phyloP scores from a whole-genome alignment of 352 stramenopile genomes.

The Pythium monospermum region DNA sequence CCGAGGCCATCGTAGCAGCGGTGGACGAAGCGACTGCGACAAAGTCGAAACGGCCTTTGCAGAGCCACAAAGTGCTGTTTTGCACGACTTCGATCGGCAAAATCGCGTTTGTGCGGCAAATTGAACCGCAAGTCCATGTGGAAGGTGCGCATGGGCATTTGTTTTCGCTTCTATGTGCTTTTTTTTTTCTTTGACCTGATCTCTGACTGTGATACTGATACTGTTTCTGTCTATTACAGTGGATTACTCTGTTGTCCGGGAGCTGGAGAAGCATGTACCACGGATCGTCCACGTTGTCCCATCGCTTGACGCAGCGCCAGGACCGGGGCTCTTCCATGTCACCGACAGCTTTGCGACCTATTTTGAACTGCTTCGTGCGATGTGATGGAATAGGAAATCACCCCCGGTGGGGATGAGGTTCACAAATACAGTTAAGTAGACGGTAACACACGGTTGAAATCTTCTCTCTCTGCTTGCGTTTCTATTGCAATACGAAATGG shows the following conservation, averaged over 20 bases:
- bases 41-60: conserved; percentile 30
- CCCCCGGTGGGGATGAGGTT: too few species aligned
- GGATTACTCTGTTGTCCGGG: conserved; percentile 42
- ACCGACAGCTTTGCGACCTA: conserved; percentile 62
- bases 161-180: background rate
- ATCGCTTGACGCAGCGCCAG: conserved; percentile 20
- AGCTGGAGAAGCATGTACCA: conserved; percentile 74
- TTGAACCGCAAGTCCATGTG: conserved; percentile 77
- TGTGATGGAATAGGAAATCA: conserved; percentile 5
- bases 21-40: conserved; percentile 20
- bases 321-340: conserved; percentile 43
- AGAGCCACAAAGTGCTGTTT: conserved; percentile 75
- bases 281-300: conserved; percentile 60
- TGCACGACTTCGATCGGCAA: conserved; percentile 74
- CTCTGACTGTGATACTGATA: conserved; percentile 1
- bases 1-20: conserved; percentile 23
- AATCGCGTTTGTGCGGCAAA: conserved; percentile 82
- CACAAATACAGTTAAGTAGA: too few species aligned
- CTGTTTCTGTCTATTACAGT: conserved; percentile 29
- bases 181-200: background rate
- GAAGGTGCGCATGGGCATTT: conserved; percentile 75
- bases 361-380: conserved; percentile 51
- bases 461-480: background rate
- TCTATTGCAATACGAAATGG: background rate
- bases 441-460: background rate